A percentile compares a stretch with the other conserved stretches of the same genome.
Conservation (phyloP, 2,329 filamentous ascomycete genomes). For the Coniochaeta ligniaria region DNA sequence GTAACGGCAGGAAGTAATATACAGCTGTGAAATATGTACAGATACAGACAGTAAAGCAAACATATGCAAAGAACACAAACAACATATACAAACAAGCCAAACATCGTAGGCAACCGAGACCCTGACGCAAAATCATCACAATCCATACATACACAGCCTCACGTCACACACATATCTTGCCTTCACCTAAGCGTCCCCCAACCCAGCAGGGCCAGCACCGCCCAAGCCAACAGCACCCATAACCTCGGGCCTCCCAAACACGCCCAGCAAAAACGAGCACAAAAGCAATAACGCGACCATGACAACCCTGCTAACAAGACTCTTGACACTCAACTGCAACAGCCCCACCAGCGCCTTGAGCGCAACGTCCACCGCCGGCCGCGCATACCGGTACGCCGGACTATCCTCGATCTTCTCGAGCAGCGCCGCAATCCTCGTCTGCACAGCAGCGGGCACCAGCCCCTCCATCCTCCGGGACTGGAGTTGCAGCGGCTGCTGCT, state of each 20-base stretch:
- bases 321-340: conserved; percentile 8
- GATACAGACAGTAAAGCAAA: background rate
- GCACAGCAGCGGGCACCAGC: background rate
- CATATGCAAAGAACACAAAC: background rate
- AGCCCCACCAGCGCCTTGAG: conserved; percentile 5
- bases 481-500: too few relatives aligned
- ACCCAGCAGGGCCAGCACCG: background rate
- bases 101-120: background rate
- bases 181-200: background rate
- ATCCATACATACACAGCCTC: background rate
- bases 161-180: background rate
- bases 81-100: background rate
- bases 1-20: too few relatives aligned
- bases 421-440: background rate
- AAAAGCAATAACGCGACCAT: conserved; percentile 8
- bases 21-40: background rate
- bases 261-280: conserved; percentile 6
- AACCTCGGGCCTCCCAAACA: background rate
- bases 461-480: background rate
- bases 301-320: conserved; percentile 9
- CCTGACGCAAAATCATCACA: background rate
- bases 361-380: conserved; percentile 5
- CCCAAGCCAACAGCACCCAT: background rate
- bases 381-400: conserved; percentile 5
- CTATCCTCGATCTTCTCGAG: conserved; percentile 3